Evolutionary conservation across 225 moss, liverwort and hornwort species (phyloP).

Genomic region (Pseudisothecium myosuroides): DNA sequence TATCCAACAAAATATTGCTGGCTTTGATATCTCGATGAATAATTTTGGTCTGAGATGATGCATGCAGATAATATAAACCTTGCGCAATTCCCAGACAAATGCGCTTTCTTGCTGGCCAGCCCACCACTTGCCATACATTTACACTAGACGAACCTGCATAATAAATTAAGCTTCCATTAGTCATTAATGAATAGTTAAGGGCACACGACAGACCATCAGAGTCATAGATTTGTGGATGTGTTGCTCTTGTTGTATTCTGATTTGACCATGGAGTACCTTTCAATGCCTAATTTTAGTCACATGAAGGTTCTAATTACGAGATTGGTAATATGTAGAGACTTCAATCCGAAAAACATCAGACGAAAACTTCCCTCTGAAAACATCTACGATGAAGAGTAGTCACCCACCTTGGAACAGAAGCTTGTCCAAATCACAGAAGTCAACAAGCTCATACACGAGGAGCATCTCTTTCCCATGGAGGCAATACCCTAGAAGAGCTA

Average conservation of each 20-base stretch:
- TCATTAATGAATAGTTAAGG: neutral
- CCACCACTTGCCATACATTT: neutral
- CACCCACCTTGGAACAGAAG: conserved; percentile 5
- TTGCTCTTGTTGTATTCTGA: neutral
- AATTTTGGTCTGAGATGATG: conserved; percentile 31
- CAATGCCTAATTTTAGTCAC: too few relatives aligned
- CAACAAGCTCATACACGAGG: conserved; percentile 30
- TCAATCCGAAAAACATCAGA: neutral
- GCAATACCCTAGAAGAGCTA: conserved; percentile 26
- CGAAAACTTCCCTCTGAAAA: neutral
- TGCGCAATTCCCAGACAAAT: conserved; percentile 22
- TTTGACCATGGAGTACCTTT: neutral
- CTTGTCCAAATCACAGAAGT: too few relatives aligned
- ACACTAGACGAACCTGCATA: neutral
- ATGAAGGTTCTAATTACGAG: neutral
- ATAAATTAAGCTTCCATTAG: neutral
- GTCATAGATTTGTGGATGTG: neutral
- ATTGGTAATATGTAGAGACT: neutral
- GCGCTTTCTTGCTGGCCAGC: conserved; percentile 5
- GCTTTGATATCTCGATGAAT: conserved; percentile 47
- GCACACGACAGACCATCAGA: neutral
- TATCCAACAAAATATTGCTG: conserved; percentile 30
- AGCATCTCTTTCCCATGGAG: conserved; percentile 24
- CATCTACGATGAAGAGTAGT: neutral
- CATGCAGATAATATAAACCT: conserved; percentile 27